Conservation (phyloP, 2,329 filamentous ascomycete species). For the Chaetomium olivaceum region DNA sequence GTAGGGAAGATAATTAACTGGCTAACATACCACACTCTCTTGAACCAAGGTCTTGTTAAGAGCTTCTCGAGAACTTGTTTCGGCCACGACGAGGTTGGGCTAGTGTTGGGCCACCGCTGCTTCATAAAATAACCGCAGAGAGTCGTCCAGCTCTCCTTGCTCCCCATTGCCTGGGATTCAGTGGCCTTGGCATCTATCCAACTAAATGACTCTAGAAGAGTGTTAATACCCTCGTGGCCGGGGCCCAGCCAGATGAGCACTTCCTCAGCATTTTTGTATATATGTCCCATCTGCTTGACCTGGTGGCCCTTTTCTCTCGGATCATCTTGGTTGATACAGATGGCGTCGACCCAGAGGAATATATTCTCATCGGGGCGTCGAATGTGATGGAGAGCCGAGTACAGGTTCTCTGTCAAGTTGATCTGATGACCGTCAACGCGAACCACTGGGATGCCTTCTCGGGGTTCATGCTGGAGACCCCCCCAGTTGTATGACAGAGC, state of each 20-base stretch:
- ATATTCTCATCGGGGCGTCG: constrained; percentile 18
- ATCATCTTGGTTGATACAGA: constrained; percentile 25
- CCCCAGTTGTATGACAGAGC: constrained; percentile 32
- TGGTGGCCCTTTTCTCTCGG: constrained; percentile 16
- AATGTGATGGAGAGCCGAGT: constrained; percentile 16
- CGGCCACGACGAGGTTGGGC: neutral
- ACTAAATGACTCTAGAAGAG: constrained; percentile 12
- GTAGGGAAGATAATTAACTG: neutral
- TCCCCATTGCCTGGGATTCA: neutral
- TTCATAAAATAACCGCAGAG: neutral
- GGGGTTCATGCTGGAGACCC: neutral
- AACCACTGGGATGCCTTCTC: neutral
- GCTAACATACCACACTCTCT: constrained; percentile 16
- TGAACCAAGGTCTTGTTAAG: constrained; percentile 13
- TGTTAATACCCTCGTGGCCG: neutral
- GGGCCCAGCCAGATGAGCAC: constrained; percentile 24
- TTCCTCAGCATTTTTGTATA: constrained; percentile 21
- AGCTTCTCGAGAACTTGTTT: neutral
- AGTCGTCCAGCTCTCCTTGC: neutral
- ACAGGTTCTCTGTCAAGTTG: constrained; percentile 16
- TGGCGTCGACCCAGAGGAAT: constrained; percentile 24
- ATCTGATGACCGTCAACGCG: constrained; percentile 5
- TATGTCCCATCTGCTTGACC: constrained; percentile 22
- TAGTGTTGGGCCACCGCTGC: neutral
- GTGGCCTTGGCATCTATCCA: constrained; percentile 1